These are phyloP conservation scores for Brassica juncea DNA, from an alignment of 345 rosid species.

Conservation along the genomic window DNA sequence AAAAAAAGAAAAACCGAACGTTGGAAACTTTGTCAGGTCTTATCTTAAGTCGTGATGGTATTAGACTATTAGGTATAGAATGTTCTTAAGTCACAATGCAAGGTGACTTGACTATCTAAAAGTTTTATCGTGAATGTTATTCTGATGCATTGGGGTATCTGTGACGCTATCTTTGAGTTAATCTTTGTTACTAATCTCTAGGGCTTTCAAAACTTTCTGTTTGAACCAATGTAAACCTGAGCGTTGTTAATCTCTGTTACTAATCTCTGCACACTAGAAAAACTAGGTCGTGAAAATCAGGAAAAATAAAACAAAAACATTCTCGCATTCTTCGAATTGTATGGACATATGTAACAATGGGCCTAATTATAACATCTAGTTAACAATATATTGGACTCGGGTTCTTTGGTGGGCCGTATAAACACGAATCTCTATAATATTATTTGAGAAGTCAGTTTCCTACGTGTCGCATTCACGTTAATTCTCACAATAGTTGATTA, in stretches of 20 bases:
- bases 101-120: not conserved
- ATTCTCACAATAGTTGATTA: too few relatives aligned
- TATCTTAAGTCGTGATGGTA: not conserved
- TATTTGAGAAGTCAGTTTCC: too few relatives aligned
- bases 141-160: not conserved
- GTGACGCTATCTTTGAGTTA: not conserved
- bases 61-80: not conserved
- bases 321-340: not conserved
- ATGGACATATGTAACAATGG: not conserved
- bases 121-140: not conserved
- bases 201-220: not conserved
- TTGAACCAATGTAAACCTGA: not conserved
- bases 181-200: not conserved
- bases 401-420: not conserved
- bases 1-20: not conserved
- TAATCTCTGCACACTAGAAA: not conserved
- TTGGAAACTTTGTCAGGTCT: not conserved
- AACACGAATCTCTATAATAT: not conserved
- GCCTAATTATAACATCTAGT: not conserved
- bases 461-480: too few relatives aligned
- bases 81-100: not conserved
- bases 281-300: not conserved
- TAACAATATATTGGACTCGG: not conserved
- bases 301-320: not conserved
- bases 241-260: too few relatives aligned